phyloP scores from a whole-genome alignment of 164 flowering plant genomes.

The Stephania japonica region DNA sequence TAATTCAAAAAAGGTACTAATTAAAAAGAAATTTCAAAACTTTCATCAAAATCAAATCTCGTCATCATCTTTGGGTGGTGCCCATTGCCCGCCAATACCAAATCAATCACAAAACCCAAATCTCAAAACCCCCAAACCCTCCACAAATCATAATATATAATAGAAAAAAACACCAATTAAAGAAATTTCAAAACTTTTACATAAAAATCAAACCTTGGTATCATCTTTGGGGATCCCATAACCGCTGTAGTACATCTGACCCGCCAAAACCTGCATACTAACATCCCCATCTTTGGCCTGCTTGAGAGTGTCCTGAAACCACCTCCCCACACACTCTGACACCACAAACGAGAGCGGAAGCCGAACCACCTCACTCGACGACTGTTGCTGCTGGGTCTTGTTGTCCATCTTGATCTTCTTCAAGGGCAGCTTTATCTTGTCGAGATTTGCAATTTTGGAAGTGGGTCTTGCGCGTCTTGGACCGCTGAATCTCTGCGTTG shows the following conservation, averaged over 20 bases:
- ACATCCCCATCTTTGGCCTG: constrained; percentile 85
- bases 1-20: neutral
- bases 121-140: too few relatives aligned
- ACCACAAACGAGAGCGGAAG: constrained; percentile 64
- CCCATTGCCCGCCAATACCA: too few relatives aligned
- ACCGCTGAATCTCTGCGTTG: constrained; percentile 4
- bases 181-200: neutral
- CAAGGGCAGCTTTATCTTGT: constrained; percentile 6
- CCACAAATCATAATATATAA: too few relatives aligned
- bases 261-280: constrained; percentile 80
- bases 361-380: constrained; percentile 20
- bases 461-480: constrained; percentile 13
- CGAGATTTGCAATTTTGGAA: constrained; percentile 3
- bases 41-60: constrained; percentile 35
- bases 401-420: constrained; percentile 10
- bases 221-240: constrained; percentile 71
- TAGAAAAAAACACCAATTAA: neutral
- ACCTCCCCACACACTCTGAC: constrained; percentile 61
- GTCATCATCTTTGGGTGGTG: constrained; percentile 41
- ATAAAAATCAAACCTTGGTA: constrained; percentile 41
- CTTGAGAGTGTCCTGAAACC: constrained; percentile 81
- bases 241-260: constrained; percentile 88
- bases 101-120: too few relatives aligned
- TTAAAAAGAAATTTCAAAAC: neutral
- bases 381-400: too few relatives aligned